These are phyloP conservation scores for Pseudopithomyces maydicus DNA, from an alignment of 2,329 filamentous ascomycete genomes.

Conservation along the genomic window DNA sequence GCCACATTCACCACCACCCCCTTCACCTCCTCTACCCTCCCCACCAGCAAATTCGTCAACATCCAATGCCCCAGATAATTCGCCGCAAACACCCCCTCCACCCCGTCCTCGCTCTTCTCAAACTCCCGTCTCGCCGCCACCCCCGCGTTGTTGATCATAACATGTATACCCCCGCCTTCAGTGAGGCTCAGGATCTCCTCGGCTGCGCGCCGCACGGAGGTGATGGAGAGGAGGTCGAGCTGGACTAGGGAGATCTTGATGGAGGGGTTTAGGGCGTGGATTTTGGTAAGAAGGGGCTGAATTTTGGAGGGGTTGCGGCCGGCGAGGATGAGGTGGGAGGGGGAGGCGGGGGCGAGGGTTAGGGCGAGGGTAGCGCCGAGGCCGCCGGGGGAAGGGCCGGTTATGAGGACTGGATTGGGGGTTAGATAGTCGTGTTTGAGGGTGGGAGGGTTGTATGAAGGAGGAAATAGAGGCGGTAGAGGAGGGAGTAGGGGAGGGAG, in stretches of 20 bases:
- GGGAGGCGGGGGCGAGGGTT: constrained; percentile 33
- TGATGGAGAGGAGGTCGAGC: constrained; percentile 39
- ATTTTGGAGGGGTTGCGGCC: constrained; percentile 52
- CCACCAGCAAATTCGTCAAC: constrained; percentile 7
- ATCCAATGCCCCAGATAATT: constrained; percentile 9
- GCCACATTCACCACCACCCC: constrained; percentile 16
- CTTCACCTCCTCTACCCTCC: background rate
- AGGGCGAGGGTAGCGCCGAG: constrained; percentile 34
- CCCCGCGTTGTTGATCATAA: constrained; percentile 42
- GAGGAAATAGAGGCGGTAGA: too few species aligned
- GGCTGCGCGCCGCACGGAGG: constrained; percentile 36
- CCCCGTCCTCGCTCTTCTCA: background rate
- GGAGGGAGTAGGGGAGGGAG: too few species aligned
- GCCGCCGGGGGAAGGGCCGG: constrained; percentile 35
- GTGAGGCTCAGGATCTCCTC: constrained; percentile 44
- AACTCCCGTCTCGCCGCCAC: constrained; percentile 18
- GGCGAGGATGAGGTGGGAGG: constrained; percentile 35
- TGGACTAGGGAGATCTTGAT: constrained; percentile 30
- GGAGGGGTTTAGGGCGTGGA: constrained; percentile 28
- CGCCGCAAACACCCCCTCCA: background rate
- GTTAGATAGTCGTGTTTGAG: too few species aligned
- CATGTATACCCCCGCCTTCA: constrained; percentile 45
- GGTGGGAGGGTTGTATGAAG: too few species aligned
- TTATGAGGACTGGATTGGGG: constrained; percentile 41
- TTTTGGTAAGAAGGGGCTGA: constrained; percentile 44